phyloP scores from a whole-genome alignment of 2,329 filamentous ascomycete species.

The Sphaerostilbella broomeana region DNA sequence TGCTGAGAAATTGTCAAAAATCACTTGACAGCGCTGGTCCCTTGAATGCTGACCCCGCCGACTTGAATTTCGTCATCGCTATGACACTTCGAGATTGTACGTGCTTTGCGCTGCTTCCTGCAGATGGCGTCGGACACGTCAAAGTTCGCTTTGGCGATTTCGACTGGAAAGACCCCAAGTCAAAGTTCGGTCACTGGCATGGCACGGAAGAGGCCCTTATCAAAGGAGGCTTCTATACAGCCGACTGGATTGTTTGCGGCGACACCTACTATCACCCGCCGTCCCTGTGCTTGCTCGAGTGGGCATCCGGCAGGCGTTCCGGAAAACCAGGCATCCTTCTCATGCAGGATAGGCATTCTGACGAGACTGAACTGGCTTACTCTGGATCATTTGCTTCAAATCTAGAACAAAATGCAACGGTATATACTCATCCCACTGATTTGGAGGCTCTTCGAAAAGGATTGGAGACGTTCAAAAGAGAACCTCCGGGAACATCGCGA shows the following conservation, averaged over 20 bases:
- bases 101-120: slow-evolving; percentile 57
- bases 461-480: slow-evolving; percentile 18
- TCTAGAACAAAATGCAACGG: background rate
- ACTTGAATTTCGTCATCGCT: slow-evolving; percentile 54
- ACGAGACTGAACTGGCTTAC: background rate
- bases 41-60: slow-evolving; percentile 33
- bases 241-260: slow-evolving; percentile 31
- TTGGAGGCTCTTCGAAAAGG: slow-evolving; percentile 15
- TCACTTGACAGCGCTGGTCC: slow-evolving; percentile 38
- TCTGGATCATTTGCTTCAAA: background rate
- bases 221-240: slow-evolving; percentile 62
- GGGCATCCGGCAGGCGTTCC: slow-evolving; percentile 14
- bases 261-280: slow-evolving; percentile 30
- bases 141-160: slow-evolving; percentile 65
- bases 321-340: slow-evolving; percentile 17
- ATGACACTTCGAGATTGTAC: slow-evolving; percentile 81
- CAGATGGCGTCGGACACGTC: slow-evolving; percentile 25
- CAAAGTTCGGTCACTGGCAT: slow-evolving; percentile 65
- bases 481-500: slow-evolving; percentile 1
- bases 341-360: slow-evolving; percentile 11
- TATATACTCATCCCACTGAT: slow-evolving; percentile 11
- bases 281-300: slow-evolving; percentile 31
- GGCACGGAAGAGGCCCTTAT: slow-evolving; percentile 56
- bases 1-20: slow-evolving; percentile 33
- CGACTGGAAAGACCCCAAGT: slow-evolving; percentile 63